Conservation (phyloP, 345 rosid species). For the Ceriops tagal region DNA sequence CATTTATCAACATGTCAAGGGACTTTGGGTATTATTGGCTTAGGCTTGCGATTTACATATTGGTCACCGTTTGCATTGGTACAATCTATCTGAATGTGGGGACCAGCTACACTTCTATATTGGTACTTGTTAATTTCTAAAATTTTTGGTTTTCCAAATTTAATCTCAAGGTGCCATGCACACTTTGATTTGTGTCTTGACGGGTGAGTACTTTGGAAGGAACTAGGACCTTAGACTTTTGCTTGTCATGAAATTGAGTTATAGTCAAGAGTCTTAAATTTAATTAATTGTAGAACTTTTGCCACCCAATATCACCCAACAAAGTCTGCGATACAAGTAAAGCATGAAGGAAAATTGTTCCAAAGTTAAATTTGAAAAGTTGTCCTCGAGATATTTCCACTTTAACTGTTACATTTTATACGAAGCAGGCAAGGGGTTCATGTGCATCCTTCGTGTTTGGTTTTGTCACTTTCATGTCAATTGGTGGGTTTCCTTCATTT, state of each 20-base stretch:
- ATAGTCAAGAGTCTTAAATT: too few relatives aligned
- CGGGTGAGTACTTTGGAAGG: too few relatives aligned
- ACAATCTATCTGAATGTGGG: constrained; percentile 86
- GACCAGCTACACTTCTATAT: constrained; percentile 72
- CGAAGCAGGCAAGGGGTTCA: constrained; percentile 78
- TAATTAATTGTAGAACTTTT: too few relatives aligned
- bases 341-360: too few relatives aligned
- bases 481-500: constrained; percentile 95
- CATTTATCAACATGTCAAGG: constrained; percentile 89
- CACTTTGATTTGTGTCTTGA: too few relatives aligned
- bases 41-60: constrained; percentile 71
- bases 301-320: too few relatives aligned
- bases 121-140: constrained; percentile 44
- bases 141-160: not conserved
- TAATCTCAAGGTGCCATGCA: too few relatives aligned
- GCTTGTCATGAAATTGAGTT: too few relatives aligned
- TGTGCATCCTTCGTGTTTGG: constrained; percentile 93
- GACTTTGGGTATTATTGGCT: constrained; percentile 99
- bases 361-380: too few relatives aligned
- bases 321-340: too few relatives aligned
- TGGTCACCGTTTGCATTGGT: constrained; percentile 86
- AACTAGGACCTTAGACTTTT: too few relatives aligned
- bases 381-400: too few relatives aligned
- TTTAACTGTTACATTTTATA: not conserved
- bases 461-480: constrained; percentile 93